phyloP scores from a whole-genome alignment of 331 rosid species.

The Acacia pycnantha region DNA sequence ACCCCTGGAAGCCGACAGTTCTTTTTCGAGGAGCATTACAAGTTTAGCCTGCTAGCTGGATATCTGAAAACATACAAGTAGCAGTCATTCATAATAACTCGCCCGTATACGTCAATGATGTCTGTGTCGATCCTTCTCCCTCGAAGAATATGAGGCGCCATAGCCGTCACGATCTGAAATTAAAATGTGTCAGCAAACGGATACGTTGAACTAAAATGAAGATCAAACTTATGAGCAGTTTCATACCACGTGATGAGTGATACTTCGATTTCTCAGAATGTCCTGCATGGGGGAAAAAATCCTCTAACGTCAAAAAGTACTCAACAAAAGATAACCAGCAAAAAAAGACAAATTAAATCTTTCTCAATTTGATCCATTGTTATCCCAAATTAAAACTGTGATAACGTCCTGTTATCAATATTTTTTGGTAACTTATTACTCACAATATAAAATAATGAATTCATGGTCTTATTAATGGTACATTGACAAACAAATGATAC shows the following conservation, averaged over 20 bases:
- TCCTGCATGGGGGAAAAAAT: constrained; percentile 41
- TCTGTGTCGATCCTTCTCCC: constrained; percentile 90
- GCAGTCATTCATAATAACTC: neutral
- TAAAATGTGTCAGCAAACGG: constrained; percentile 11
- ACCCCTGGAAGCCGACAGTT: too few species aligned
- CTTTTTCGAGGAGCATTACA: neutral
- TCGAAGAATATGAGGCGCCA: constrained; percentile 69
- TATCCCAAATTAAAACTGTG: neutral
- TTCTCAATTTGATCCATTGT: neutral
- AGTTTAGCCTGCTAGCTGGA: neutral
- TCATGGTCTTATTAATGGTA: neutral
- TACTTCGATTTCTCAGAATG: constrained; percentile 76
- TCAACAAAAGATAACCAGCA: neutral
- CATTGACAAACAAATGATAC: neutral
- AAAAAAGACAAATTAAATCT: neutral
- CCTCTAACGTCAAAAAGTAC: neutral
- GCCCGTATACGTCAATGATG: constrained; percentile 49
- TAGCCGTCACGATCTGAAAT: constrained; percentile 72
- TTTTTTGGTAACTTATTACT: neutral
- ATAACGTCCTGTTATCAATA: neutral
- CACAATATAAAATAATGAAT: neutral
- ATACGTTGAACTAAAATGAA: neutral
- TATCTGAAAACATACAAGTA: neutral
- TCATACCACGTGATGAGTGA: constrained; percentile 73
- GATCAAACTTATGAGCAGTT: constrained; percentile 2